These are phyloP conservation scores for Lophiostoma macrostomum DNA, from an alignment of 495 filamentous ascomycete genomes.

Conservation along the genomic window DNA sequence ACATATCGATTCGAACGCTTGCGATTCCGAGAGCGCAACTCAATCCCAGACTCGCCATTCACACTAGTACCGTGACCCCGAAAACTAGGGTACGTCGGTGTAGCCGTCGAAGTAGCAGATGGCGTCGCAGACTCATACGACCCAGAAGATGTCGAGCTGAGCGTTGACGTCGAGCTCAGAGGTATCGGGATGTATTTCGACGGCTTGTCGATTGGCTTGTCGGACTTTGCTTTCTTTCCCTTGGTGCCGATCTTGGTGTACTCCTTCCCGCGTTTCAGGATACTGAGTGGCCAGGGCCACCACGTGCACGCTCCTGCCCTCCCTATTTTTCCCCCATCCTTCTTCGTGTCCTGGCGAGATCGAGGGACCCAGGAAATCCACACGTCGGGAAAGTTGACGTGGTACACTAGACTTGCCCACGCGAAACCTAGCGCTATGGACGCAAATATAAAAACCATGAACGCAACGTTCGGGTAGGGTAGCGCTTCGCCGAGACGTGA, in stretches of 20 bases:
- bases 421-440: neutral
- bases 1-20: no score
- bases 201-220: constrained; percentile 22
- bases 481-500: neutral
- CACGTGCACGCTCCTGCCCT: neutral
- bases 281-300: neutral
- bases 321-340: neutral
- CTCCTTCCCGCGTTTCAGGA: neutral
- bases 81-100: no score
- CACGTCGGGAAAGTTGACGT: neutral
- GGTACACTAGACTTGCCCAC: neutral
- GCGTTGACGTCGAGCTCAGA: neutral
- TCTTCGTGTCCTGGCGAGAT: neutral
- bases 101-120: neutral
- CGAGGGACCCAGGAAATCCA: neutral
- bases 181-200: constrained; percentile 8
- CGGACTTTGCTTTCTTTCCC: neutral
- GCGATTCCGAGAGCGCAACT: no score
- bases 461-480: neutral
- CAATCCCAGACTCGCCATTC: no score
- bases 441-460: neutral
- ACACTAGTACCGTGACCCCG: no score
- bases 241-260: no score
- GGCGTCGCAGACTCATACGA: neutral
- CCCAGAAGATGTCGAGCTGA: neutral